Base-by-base conservation (phyloP, 768 basidiomycete genomes). In the Russula ochroleuca region DNA sequence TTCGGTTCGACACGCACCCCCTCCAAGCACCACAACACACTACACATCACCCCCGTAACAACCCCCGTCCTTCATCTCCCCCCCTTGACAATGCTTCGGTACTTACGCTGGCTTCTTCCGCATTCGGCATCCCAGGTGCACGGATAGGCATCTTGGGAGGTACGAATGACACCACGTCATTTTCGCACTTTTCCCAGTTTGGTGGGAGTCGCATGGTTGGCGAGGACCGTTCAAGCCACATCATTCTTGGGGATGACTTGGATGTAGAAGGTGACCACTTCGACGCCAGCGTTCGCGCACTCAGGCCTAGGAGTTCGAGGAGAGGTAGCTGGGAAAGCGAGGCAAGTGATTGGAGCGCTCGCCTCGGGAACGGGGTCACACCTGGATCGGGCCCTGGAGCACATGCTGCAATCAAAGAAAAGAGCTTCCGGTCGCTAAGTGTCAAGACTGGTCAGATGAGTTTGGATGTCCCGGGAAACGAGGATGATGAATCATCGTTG, bases 241-340 rank as follows among this genome's bases (percentile, higher is more conserved):
- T 84, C 67, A 75, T 84, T 45, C 75, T 85, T 40, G 85, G 82
- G 9, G 88, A 75, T 37, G 67, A 66, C 21, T 61, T 66, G 13
- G 59, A 70, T 28, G 73, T 69, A 3, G 70, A 69, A 41, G 70
- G 67, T 45, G 78, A 77, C 47, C 80, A 95, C 69, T 82, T 87
- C 19, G 88, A 92, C 68, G 94, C 94, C 1, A 94, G 91, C 70
- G 86, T 97, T 28, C 81, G 94, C 8, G 95, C 94, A n/a, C 76
- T 97, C 69, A 78, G 94, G 64, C 91, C 92, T 1, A 78, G 94
- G 62, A 91, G 90, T 74, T 91, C 90, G 10, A 80, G 93, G 69
- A 79, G 92, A 69, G 89, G 90, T 0, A 95, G 93, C 70, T 95
- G 94, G 90, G 95, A 91, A 69, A 94, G 93, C 69, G 89, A 88